Percentiles rank a stretch among this genome's conserved stretches.
Conservation (phyloP, 441 rosid species). For the Euphorbia celastroides region DNA sequence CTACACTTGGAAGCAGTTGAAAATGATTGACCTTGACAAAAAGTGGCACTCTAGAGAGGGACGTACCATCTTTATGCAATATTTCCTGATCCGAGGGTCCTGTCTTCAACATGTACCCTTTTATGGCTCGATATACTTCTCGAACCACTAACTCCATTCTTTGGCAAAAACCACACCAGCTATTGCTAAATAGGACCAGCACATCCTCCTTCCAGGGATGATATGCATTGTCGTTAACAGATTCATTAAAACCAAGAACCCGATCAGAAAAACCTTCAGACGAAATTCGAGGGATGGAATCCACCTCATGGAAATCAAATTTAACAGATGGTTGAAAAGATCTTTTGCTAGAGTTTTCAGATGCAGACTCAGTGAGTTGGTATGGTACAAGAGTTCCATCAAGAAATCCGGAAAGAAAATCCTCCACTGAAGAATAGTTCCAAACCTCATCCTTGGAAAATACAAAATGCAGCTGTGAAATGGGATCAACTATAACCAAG, state of each 20-base stretch:
- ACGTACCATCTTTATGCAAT: slow-evolving; percentile 39
- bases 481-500: slow-evolving; percentile 66
- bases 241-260: slow-evolving; percentile 55
- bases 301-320: slow-evolving; percentile 69
- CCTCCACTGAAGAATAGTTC: slow-evolving; percentile 41
- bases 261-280: slow-evolving; percentile 45
- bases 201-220: slow-evolving; percentile 64
- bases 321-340: slow-evolving; percentile 72
- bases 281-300: slow-evolving; percentile 67
- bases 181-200: slow-evolving; percentile 77
- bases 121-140: slow-evolving; percentile 70
- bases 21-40: slow-evolving; percentile 8
- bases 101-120: slow-evolving; percentile 43
- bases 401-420: slow-evolving; percentile 55
- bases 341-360: slow-evolving; percentile 42
- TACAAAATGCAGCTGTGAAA: slow-evolving; percentile 60
- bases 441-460: slow-evolving; percentile 32
- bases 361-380: slow-evolving; percentile 46
- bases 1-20: slow-evolving; percentile 5
- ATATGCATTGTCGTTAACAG: slow-evolving; percentile 28
- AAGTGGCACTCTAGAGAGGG: slow-evolving; percentile 10
- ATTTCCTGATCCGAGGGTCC: slow-evolving; percentile 34
- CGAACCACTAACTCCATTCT: slow-evolving; percentile 90
- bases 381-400: slow-evolving; percentile 63
- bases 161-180: slow-evolving; percentile 96